Evolutionary conservation across 2,329 filamentous ascomycete species (phyloP).

Genomic region (Periconia digitata): DNA sequence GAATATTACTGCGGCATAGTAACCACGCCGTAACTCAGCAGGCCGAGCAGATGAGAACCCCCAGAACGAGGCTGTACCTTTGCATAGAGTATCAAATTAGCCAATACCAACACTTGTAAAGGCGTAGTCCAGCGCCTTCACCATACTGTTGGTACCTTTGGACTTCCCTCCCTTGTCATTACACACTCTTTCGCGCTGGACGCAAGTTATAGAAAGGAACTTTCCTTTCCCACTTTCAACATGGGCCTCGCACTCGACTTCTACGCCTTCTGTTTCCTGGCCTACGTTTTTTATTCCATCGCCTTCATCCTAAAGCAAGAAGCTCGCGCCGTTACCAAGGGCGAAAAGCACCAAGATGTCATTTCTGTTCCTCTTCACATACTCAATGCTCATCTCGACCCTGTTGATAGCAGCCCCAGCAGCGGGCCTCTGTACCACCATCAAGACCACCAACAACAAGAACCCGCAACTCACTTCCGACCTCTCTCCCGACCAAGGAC

Average conservation of each 20-base stretch:
- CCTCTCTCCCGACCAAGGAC: not conserved
- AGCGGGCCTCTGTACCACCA: not conserved
- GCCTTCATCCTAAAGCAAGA: slow-evolving; percentile 6
- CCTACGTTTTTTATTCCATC: slow-evolving; percentile 9
- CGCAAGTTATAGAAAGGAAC: not conserved
- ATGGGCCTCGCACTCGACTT: slow-evolving; percentile 7
- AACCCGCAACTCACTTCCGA: not conserved
- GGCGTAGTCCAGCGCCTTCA: not conserved
- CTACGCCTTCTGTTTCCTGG: slow-evolving; percentile 9
- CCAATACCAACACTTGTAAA: not conserved
- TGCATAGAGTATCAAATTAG: not conserved
- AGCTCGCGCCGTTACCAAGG: slow-evolving; percentile 5
- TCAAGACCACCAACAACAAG: too few species aligned
- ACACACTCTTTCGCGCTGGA: not conserved
- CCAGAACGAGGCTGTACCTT: not conserved
- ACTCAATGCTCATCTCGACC: not conserved
- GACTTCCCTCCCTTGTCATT: not conserved
- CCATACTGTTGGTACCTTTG: not conserved
- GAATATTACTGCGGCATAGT: not conserved
- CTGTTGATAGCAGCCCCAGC: not conserved
- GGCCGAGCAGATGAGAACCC: not conserved
- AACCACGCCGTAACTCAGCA: not conserved
- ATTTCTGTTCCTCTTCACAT: slow-evolving; percentile 2
- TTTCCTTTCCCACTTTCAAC: not conserved
- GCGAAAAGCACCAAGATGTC: not conserved